These are phyloP conservation scores for Arthrinium puccinioides DNA, from an alignment of 2,329 filamentous ascomycete genomes.

Conservation along the genomic window DNA sequence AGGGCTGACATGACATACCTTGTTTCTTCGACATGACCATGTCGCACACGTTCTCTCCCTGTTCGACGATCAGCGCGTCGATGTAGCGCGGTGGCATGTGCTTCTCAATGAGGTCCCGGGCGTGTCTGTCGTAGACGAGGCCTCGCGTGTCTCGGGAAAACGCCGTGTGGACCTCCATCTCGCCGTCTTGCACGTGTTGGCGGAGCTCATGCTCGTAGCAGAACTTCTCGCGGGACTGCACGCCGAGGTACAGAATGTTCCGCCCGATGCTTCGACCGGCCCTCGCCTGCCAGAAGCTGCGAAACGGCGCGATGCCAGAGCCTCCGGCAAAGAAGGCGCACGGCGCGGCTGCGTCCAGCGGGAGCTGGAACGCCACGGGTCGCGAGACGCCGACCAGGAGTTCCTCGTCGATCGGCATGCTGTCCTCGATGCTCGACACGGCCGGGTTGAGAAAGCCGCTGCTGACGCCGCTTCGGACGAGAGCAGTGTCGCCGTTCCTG, in stretches of 20 bases:
- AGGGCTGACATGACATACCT: too few species aligned
- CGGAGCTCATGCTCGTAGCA: constrained; percentile 42
- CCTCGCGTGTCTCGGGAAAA: constrained; percentile 43
- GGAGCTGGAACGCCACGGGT: constrained; percentile 43
- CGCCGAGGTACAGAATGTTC: constrained; percentile 43
- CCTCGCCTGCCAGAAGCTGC: constrained; percentile 46
- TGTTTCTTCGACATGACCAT: constrained; percentile 50
- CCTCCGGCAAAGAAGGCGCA: constrained; percentile 47
- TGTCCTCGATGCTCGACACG: constrained; percentile 28
- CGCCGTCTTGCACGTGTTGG: constrained; percentile 35
- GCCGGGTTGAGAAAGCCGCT: constrained; percentile 48
- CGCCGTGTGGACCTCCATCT: constrained; percentile 45
- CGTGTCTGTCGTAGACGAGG: constrained; percentile 33
- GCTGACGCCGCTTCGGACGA: constrained; percentile 37
- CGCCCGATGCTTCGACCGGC: constrained; percentile 31
- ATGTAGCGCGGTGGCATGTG: constrained; percentile 44
- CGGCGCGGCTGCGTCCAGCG: constrained; percentile 39
- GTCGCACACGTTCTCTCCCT: constrained; percentile 42
- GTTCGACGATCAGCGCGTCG: constrained; percentile 42
- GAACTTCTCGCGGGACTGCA: constrained; percentile 45
- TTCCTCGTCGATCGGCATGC: constrained; percentile 35
- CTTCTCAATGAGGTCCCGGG: constrained; percentile 38
- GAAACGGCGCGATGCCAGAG: constrained; percentile 45
- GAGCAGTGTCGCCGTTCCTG: constrained; percentile 17
- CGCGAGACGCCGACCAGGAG: constrained; percentile 45